These are phyloP conservation scores for Aspergillus jensenii DNA, from an alignment of 2,329 filamentous ascomycete genomes.

Conservation along the genomic window DNA sequence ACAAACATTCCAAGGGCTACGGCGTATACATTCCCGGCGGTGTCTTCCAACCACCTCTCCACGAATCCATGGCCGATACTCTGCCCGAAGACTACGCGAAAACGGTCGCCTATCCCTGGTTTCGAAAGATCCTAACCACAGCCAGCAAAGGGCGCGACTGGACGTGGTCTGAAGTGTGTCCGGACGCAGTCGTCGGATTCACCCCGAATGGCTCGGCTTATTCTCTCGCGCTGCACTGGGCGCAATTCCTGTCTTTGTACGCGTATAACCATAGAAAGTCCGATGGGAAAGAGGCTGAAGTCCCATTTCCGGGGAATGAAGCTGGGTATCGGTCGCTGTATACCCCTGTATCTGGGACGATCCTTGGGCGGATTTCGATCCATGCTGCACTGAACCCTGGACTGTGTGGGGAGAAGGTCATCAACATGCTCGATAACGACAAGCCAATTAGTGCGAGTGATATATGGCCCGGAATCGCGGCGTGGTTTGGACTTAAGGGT, in stretches of 20 bases:
- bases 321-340: constrained; percentile 23
- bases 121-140: constrained; percentile 20
- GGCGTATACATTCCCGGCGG: constrained; percentile 26
- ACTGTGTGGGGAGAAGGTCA: constrained; percentile 22
- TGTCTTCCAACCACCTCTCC: constrained; percentile 29
- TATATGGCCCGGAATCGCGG: constrained; percentile 28
- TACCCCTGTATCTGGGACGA: constrained; percentile 27
- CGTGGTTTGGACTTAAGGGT: constrained; percentile 32
- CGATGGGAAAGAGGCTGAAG: constrained; percentile 2
- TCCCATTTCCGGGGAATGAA: constrained; percentile 28
- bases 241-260: constrained; percentile 31
- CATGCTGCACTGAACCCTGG: constrained; percentile 27
- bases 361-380: constrained; percentile 28
- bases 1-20: constrained; percentile 17
- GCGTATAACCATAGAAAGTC: constrained; percentile 22
- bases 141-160: constrained; percentile 26
- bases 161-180: constrained; percentile 39
- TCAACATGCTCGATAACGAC: constrained; percentile 30
- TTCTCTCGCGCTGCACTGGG: constrained; percentile 30
- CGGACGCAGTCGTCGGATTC: constrained; percentile 32
- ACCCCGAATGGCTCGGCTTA: constrained; percentile 30
- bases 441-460: constrained; percentile 24
- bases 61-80: constrained; percentile 29
- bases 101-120: constrained; percentile 32
- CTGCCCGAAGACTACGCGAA: constrained; percentile 27